Evolutionary conservation across 495 filamentous ascomycete species (phyloP), one percentile per base, ranked within the genome.

Genomic region (Penicillium argentinense): DNA sequence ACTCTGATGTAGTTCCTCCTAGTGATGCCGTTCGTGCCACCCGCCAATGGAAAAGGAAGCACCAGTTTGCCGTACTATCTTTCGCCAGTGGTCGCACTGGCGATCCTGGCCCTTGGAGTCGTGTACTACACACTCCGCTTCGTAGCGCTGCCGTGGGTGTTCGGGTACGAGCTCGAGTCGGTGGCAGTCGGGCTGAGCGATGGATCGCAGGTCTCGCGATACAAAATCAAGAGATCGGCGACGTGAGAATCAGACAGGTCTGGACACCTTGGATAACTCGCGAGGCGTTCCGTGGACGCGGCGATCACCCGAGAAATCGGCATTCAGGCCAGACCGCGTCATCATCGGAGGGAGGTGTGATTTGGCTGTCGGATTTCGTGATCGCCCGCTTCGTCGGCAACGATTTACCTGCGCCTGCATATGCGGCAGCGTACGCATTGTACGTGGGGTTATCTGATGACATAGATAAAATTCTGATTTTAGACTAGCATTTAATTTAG

Each of bases 51-150:
- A 4, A 64, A 69, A 46, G 62, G 59, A 2, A 63, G 60, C 53
- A 68, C 66, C 2, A 57, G 53, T 26, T 46, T 73, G 5, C 67
- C 68, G 6, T 73, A 75, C 25, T 70, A 60, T 56, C 45, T 71
- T 12, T 66, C 56, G 14, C 57, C 71, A 6, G 50, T 73, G 13
- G 69, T 72, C 8, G 60, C 64, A n/a, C 54, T 72, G 24, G 50
- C 39, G 12, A 61, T 72, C 18, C 47, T 74, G 3, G 24, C 56
- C 0, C 25, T 58, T 6, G 68, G 68, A 0, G 49, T 63, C 3
- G 48, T 57, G 1, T 74, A 70, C 43, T 69, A 68, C 49, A 37
- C 59, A 17, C 45, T 59, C 16, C 67, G 67, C 39, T 63, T 58
- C 34, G 49, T 65, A 3, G 3, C 63, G 7, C 39, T 62, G 19